Evolutionary conservation across 148 eudicot genomes (phyloP), one percentile per base, ranked within the genome.

Genomic region (Tetragonia tetragonoides): DNA sequence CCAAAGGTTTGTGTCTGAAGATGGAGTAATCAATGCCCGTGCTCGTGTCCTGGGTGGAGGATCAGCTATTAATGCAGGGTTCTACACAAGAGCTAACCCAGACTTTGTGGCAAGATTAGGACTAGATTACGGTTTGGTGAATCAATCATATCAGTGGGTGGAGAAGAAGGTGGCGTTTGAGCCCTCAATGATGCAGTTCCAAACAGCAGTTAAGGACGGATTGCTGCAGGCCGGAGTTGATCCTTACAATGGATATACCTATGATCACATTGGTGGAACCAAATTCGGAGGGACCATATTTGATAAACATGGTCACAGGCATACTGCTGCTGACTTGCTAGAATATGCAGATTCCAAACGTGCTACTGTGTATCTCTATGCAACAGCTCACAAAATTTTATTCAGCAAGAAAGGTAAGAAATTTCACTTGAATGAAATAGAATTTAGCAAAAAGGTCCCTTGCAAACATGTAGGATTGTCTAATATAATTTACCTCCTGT

Each of bases 211-310:
- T 20, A 90, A 82, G 37, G 87, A 84, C 17, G 98, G 95, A 54
- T 66, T 95, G 82, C 73, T 92, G 3, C 90, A 92, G 46, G 91
- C 83, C 0, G 97, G 97, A 3, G 80, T 92, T 0, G 21, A 59
- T 76, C 98, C 98, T 0, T 24, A 88, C 71, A 90, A 88, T 37
- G 95, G 95, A 7, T 95, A 84, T 77, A 92, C 96, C 23, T 92
- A 53, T 34, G 97, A 92, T 6, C 98, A 95, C 75, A 39, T 88
- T 23, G 66, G 66, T 14, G 98, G 98, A 57, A 91, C 96, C 0
- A 92, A 95, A 74, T 74, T 88, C 37, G 98, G 98, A 37, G 98
- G 98, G 39, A 81, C 90, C 11, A 95, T 89, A 10, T 95, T 95
- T 75, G 98, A 95, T 82, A 69, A 51, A 17, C 67, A 83, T 61